phyloP scores from a whole-genome alignment of 805 yeast species.

The Yamadazyma ubonensis region DNA sequence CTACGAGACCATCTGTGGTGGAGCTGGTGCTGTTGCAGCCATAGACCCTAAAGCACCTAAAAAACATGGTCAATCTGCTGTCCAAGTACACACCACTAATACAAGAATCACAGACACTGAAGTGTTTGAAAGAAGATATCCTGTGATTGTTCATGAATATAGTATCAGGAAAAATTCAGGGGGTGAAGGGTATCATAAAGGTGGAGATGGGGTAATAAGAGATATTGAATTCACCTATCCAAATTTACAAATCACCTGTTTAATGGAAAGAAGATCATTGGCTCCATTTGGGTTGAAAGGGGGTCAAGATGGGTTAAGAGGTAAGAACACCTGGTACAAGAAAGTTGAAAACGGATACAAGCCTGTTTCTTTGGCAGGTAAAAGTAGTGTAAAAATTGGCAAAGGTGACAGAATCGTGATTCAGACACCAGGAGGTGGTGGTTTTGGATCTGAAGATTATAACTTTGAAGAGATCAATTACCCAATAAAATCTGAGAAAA shows the following conservation, averaged over 20 bases:
- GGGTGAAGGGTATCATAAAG: slow-evolving; percentile 67
- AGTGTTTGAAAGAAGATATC: slow-evolving; percentile 83
- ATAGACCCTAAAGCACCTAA: slow-evolving; percentile 46
- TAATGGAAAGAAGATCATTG: slow-evolving; percentile 80
- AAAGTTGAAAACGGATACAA: slow-evolving; percentile 20
- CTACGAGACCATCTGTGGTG: slow-evolving; percentile 94
- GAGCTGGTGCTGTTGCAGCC: slow-evolving; percentile 86
- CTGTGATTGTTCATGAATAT: slow-evolving; percentile 73
- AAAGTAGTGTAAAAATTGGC: slow-evolving; percentile 28
- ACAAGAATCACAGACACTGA: slow-evolving; percentile 92
- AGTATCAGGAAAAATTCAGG: slow-evolving; percentile 74
- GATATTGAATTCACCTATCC: slow-evolving; percentile 68
- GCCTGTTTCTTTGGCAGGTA: slow-evolving; percentile 32
- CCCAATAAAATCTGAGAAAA: slow-evolving; percentile 20
- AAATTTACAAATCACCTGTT: slow-evolving; percentile 64
- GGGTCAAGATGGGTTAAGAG: slow-evolving; percentile 74
- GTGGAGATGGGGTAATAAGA: slow-evolving; percentile 86
- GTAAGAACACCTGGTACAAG: slow-evolving; percentile 43
- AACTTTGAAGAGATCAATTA: slow-evolving; percentile 17
- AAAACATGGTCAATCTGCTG: slow-evolving; percentile 69
- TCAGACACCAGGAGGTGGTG: slow-evolving; percentile 47
- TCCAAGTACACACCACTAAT: slow-evolving; percentile 92
- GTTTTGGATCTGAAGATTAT: slow-evolving; percentile 28
- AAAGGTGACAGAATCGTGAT: slow-evolving; percentile 43
- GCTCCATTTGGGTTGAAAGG: slow-evolving; percentile 88